Base-by-base conservation (phyloP, 805 yeast species). In the Hanseniaspora singularis region DNA sequence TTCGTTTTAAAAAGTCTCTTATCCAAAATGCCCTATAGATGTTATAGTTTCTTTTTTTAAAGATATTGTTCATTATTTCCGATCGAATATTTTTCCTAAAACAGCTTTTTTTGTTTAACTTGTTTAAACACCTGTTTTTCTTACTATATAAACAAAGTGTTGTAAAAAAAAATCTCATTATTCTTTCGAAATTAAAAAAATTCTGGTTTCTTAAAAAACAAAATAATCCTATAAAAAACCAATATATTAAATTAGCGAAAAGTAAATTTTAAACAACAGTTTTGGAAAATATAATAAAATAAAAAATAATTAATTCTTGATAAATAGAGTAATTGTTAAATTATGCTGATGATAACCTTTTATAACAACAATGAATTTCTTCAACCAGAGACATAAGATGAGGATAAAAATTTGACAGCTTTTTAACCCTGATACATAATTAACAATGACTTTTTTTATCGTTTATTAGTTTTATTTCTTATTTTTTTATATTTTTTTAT, bases 361-460 rank as follows among this genome's bases (percentile, higher is more conserved):
- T 27, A 46, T 39, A 47, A 47, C 50, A 47, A 47, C 49, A 38
- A 38, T 37, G 50, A 47, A 47, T 47, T 47, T 47, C 50, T 47
- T 47, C 50, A 41, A 40, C 50, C 43, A 40, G 43, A 47, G 28
- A 28, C 38, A 46, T 33, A 38, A 28, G 22, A 37, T 40, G 46
- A 34, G 40, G 46, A 40, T 40, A 47, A 33, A 46, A 47, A 34
- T 46, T 47, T 47, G 50, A 47, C 50, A 47, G 50, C 50, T 47
- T 47, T 47, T 47, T 47, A 47, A 47, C 50, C 46, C 50, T 47
- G 50, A 47, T 15, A 16, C 33, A 38, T 26, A 23, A 24, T 38
- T 22, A 33, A 18, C 19, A 30, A 20, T 23, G 15, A 3, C 18
- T 12, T 24, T 5, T 20, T 32, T 16, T n/a, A 10, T 26, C 27